Base-by-base conservation (phyloP, 768 basidiomycete genomes). In the Rhizopogon salebrosus region DNA sequence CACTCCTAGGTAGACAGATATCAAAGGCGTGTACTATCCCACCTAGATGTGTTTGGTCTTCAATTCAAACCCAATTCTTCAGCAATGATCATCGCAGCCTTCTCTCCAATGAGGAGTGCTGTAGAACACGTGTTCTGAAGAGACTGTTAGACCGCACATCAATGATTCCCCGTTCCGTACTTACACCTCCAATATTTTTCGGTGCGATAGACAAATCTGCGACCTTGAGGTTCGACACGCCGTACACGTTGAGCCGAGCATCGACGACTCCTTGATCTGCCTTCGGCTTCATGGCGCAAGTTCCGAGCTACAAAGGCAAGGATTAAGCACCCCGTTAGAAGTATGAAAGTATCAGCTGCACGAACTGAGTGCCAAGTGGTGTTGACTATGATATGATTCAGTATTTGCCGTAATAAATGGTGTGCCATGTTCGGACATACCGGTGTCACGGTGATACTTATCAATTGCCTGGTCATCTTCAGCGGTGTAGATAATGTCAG, bases 161-260 rank as follows among this genome's bases (percentile, higher is more conserved):
- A 27, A 3, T 18, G 10, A 42, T n/a, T 18, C n/a, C 26, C 26
- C 3, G n/a, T 18, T n/a, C 3, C 1, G n/a, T 26, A 46, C 54
- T 34, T 45, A 71, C 66, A 24, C 68, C 60, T 22, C 54, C 57
- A 27, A 74, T 65, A 41, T 74, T 74, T 3, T 58, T 43, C 1
- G 75, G 72, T 9, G 59, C 57, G 46, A 72, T 67, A 8, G 74
- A 72, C 22, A 74, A 23, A 42, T 74, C 72, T 16, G 41, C 41
- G 16, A 41, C 24, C 24, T 52, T 31, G 29, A 39, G 48, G 10
- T 13, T 14, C 71, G 72, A 6, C 1, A 80, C 73, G 0, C 82
- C 83, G 58, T 84, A 84, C 6, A 86, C 83, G 54, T 81, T 82
- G 35, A 85, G 64, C 84, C 84, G n/a, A n/a, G n/a, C n/a, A n/a